Conservation (phyloP, 805 yeast species). For the Wickerhamomyces hampshirensis region DNA sequence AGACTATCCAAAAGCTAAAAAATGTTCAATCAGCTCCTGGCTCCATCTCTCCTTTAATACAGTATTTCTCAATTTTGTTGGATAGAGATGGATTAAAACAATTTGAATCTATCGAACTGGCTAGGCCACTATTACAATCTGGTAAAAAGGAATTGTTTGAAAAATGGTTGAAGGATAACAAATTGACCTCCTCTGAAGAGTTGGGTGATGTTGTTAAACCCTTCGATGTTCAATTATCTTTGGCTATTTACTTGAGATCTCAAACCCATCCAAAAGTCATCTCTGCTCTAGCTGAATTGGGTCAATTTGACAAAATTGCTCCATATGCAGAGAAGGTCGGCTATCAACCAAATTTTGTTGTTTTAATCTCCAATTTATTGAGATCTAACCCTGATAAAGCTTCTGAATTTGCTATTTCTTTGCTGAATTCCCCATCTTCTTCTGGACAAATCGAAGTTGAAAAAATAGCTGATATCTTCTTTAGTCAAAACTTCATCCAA, state of each 20-base stretch:
- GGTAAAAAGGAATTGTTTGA: conserved; percentile 90
- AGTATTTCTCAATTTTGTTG: conserved; percentile 84
- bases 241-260: conserved; percentile 86
- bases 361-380: conserved; percentile 83
- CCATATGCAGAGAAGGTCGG: conserved; percentile 90
- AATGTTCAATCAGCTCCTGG: conserved; percentile 90
- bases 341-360: conserved; percentile 85
- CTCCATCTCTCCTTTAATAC: conserved; percentile 87
- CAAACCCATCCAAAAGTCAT: conserved; percentile 85
- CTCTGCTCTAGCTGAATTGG: conserved; percentile 86
- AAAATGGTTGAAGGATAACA: conserved; percentile 95
- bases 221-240: conserved; percentile 76
- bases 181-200: conserved; percentile 92
- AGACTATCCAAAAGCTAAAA: conserved; percentile 89
- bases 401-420: conserved; percentile 90
- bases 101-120: conserved; percentile 90
- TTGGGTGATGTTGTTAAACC: conserved; percentile 95
- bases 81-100: conserved; percentile 92
- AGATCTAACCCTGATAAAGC: conserved; percentile 97
- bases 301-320: conserved; percentile 91
- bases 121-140: conserved; percentile 92
- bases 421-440: conserved; percentile 60
- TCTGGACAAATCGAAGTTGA: conserved; percentile 68
- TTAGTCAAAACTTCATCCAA: conserved; percentile 89
- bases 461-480: conserved; percentile 86